Base-by-base conservation (phyloP, 768 basidiomycete species). In the Phlebiopsis flavidoalba region DNA sequence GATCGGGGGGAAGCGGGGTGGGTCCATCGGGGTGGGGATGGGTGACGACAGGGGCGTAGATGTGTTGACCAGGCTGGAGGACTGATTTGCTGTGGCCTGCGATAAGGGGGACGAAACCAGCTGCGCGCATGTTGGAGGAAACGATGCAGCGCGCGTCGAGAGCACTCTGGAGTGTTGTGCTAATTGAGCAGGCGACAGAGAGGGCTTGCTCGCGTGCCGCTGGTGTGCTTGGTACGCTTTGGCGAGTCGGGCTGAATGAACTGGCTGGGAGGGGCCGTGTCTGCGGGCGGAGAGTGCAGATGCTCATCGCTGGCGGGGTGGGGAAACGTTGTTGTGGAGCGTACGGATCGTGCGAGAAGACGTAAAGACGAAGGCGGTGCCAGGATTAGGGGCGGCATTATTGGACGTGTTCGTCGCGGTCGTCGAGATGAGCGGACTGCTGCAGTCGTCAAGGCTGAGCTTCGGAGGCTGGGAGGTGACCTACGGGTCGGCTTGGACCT, bases 361-460 rank as follows among this genome's bases (percentile, higher is more conserved):
- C 24, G 70, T 70, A 66, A 71, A 71, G 50, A 71, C 70, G 62
- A 69, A 71, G 5, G 70, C 63, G 49, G 64, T 66, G 22, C 58
- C 35, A 48, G 45, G 64, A n/a, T 14, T 62, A 60, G 33, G 31
- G 12, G 54, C 40, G 8, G 57, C 31, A 36, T 58, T 61, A 59
- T 47, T 58, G 45, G 67, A 58, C 45, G 63, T 66, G 47, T 64
- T 59, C 52, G 60, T 51, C n/a, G n/a, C 8, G n/a, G 65, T 62
- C 35, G 66, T 53, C 57, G 64, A 46, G 60, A 67, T 24, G 48
- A 62, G 50, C 49, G 65, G 64, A 24, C 63, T 65, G 31, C 63
- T 65, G 62, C 63, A 65, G 64, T 66, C 68, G 47, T 68, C 64
- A 56, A 69, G 67, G 53, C 67, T 67, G 60, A 70, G 62, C 64